Conservation (phyloP, 768 basidiomycete species). For the Porpolomopsis calyptriformis region DNA sequence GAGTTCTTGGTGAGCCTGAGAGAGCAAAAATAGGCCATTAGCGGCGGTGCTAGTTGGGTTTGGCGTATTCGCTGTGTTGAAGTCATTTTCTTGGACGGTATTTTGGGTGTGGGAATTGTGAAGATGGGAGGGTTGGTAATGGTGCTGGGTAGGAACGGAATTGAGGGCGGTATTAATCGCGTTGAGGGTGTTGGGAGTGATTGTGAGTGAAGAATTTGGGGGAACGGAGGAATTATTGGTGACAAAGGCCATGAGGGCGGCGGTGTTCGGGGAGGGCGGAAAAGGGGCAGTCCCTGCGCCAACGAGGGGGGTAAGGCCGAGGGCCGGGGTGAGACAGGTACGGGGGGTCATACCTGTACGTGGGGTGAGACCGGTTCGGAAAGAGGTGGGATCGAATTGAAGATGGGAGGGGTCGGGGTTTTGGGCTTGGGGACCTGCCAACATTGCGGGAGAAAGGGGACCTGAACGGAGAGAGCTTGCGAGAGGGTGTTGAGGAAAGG, state of each 20-base stretch:
- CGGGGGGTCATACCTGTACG: conserved; percentile 77
- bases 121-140: conserved; percentile 29
- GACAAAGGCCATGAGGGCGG: conserved; percentile 89
- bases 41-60: conserved; percentile 64
- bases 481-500: conserved; percentile 42
- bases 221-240: conserved; percentile 39
- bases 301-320: conserved; percentile 74
- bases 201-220: conserved; percentile 38
- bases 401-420: conserved; percentile 22
- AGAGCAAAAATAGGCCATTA: conserved; percentile 88
- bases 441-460: conserved; percentile 93
- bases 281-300: conserved; percentile 57
- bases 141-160: conserved; percentile 34
- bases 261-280: conserved; percentile 70
- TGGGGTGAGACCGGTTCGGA: conserved; percentile 83
- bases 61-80: conserved; percentile 33
- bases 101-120: conserved; percentile 47
- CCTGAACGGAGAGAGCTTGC: conserved; percentile 81
- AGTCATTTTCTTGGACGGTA: conserved; percentile 19
- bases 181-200: conserved; percentile 68
- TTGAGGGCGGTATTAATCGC: conserved; percentile 74
- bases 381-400: conserved; percentile 58
- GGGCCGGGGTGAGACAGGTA: conserved; percentile 83
- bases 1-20: conserved; percentile 92
- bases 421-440: conserved; percentile 69